phyloP scores from a whole-genome alignment of 148 eudicot species.

The Rhododendron ovatum region DNA sequence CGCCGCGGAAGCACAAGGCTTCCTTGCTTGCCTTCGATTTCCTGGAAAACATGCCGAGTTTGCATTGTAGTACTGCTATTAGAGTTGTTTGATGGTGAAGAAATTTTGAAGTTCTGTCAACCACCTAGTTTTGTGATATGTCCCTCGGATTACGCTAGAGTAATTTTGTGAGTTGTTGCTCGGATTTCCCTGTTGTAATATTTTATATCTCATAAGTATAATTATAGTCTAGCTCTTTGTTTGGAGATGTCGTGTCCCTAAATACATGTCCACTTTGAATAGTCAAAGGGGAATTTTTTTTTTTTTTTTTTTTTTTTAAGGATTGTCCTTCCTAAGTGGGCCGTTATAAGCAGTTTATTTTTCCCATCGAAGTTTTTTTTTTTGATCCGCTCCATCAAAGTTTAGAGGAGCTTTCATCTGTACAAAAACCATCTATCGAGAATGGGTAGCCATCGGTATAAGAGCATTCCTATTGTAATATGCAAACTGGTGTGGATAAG shows the following conservation, averaged over 20 bases:
- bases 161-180: not conserved
- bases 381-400: too few relatives aligned
- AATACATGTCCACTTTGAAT: not conserved
- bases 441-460: too few relatives aligned
- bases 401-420: too few relatives aligned
- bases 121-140: not conserved
- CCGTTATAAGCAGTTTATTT: too few relatives aligned
- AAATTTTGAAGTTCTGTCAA: not conserved
- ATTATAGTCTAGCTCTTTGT: not conserved
- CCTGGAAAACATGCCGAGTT: constrained; percentile 10
- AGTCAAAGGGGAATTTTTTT: too few relatives aligned
- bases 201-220: not conserved
- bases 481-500: too few relatives aligned
- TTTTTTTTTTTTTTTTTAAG: too few relatives aligned
- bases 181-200: not conserved
- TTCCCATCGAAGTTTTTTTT: too few relatives aligned
- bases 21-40: constrained; percentile 25
- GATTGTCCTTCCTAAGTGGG: too few relatives aligned
- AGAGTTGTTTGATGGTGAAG: constrained; percentile 5
- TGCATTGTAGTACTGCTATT: constrained; percentile 1
- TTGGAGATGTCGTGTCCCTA: not conserved
- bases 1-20: not conserved
- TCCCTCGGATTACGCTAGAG: not conserved
- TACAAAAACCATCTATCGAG: too few relatives aligned
- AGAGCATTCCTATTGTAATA: too few relatives aligned